Evolutionary conservation across 495 filamentous ascomycete genomes (phyloP), one percentile per base, ranked within the genome.

Genomic region (Thermothielavioides terrestris): DNA sequence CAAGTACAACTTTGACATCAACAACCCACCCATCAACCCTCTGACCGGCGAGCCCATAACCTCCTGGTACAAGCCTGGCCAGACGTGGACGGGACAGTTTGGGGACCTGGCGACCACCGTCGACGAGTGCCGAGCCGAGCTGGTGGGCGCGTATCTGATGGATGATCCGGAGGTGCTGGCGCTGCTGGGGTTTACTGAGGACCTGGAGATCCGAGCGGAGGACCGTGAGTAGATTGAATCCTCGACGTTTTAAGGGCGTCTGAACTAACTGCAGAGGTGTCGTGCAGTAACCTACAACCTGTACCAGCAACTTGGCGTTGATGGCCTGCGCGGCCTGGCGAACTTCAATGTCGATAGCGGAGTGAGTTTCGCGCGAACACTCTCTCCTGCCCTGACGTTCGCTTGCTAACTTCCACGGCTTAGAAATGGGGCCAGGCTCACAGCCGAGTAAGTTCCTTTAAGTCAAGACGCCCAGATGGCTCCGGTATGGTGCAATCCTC

Each of bases 401-500:
- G 26, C 39, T n/a, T 28, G 17, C 15, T 21, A 22, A 9, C 7
- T 27, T 23, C 20, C 42, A n/a, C n/a, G n/a, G n/a, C n/a, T n/a
- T n/a, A 69, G 63, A 68, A 64, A 68, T 71, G 66, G 73, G 70
- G 69, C 3, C 68, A 76, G 54, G 65, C 71, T 15, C 74, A 75
- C 46, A 69, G 63, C 30, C 21, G 35, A 0, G 47, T 50, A 17
- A 35, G 38, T 26, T 14, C 12, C 10, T 23, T 3, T 15, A 37
- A 9, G 15, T 3, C 25, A 4, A 4, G 18, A 9, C 27, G 11
- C 12, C 1, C 21, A 17, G 6, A 14, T 39, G 18, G 41, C 31
- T 36, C 20, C 20, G n/a, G n/a, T n/a, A n/a, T n/a, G n/a, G n/a
- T n/a, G n/a, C n/a, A n/a, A n/a, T n/a, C n/a, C n/a, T n/a, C n/a